Base-by-base conservation (phyloP, 2,329 filamentous ascomycete species). In the Trichoderma brevicompactum region DNA sequence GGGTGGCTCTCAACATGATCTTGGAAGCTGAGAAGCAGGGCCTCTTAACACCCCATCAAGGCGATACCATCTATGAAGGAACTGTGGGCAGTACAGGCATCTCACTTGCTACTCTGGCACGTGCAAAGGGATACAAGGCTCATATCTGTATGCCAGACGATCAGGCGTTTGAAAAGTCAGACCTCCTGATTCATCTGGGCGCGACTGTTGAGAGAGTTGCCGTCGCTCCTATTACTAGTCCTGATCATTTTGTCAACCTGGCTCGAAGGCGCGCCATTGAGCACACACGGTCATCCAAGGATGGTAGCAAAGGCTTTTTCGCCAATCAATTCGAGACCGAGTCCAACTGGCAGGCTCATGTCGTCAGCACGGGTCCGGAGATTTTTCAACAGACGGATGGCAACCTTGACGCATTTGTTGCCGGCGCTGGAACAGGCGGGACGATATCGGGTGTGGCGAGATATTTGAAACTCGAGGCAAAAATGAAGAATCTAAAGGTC, bases 81-180 rank as follows among this genome's bases (percentile, higher is more conserved):
- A 99, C 95, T 1, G 94, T 97, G 15, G 95, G 95, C 66, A 96
- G 92, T 74, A 99, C 95, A 0, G 95, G 95, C 23, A 98, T 99
- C 72, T 97, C 94, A 15, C 84, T 99, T 9, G 95, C 95, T 2
- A 92, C 92, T 0, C 87, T 99, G 58, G 94, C 92, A 56, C 86
- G 94, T 70, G 94, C 95, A 23, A 86, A 89, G 76, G 95, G 95
- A 40, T 98, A 98, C 80, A 86, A 89, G 69, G 93, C 93, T 38
- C 92, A 98, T 78, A 98, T 99, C 70, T 97, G 92, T 82, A 98
- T 99, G 93, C 94, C 95, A 54, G 89, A 92, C 74, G 95, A 99
- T 80, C 91, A 96, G 81, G 88, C 90, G 65, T 81, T 83, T 65
- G 95, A 99, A 77, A 99, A 99, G 78, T 92, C 91, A 5, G 89